Evolutionary conservation across 305 asterid genomes (phyloP).

Genomic region (Ilex paraguariensis): DNA sequence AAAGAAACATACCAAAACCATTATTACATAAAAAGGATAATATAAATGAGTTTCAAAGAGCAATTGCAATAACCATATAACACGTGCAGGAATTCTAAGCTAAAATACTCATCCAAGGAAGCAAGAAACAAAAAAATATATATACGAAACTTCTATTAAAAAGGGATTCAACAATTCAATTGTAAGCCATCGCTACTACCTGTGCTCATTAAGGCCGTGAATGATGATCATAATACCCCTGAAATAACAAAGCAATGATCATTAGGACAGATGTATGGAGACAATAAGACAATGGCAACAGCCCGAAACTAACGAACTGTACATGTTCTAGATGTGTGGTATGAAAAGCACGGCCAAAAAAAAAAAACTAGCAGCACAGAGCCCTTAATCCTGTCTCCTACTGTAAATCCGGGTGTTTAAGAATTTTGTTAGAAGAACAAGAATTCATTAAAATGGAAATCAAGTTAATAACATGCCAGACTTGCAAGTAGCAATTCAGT

Average conservation of each 20-base stretch:
- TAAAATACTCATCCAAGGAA: background rate
- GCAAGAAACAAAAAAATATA: background rate
- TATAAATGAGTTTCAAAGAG: no score
- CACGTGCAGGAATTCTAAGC: background rate
- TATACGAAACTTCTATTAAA: no score
- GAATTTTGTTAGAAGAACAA: constrained; percentile 8
- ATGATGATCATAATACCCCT: constrained; percentile 86
- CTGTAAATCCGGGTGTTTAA: constrained; percentile 12
- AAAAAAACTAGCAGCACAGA: constrained; percentile 24
- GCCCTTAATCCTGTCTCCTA: constrained; percentile 11
- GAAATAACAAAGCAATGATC: constrained; percentile 24
- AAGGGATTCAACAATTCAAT: background rate
- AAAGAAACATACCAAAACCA: constrained; percentile 3
- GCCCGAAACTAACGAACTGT: constrained; percentile 1
- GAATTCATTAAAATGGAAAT: background rate
- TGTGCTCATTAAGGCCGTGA: constrained; percentile 96
- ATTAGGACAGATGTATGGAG: background rate
- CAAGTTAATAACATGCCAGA: background rate
- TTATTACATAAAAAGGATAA: background rate
- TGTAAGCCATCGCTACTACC: constrained; percentile 26
- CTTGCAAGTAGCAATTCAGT: background rate
- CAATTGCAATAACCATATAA: background rate
- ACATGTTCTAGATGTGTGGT: constrained; percentile 5
- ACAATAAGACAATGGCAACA: constrained; percentile 10
- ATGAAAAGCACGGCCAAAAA: constrained; percentile 11